Percentiles rank a stretch among this genome's conserved stretches.
Evolutionary conservation across 2,329 filamentous ascomycete species (phyloP).

Genomic region (Aotearoamyces nothofagi): DNA sequence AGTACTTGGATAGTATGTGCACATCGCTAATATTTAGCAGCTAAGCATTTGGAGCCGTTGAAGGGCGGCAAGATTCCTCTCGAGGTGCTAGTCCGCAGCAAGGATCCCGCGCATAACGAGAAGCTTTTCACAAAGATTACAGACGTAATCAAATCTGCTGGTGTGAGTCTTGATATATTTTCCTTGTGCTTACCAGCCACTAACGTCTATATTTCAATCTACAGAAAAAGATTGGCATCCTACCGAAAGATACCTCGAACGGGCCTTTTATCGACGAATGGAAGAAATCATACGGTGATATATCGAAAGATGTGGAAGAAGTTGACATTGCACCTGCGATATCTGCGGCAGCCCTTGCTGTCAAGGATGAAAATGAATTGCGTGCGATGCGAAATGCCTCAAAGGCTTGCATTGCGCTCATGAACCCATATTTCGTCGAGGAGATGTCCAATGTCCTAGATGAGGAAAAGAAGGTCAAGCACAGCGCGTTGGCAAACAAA

Average conservation of each 20-base stretch:
- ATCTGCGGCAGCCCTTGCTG: conserved; percentile 68
- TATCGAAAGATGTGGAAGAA: conserved; percentile 75
- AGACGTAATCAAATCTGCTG: conserved; percentile 74
- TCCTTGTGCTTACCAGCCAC: conserved; percentile 4
- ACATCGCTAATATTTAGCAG: conserved; percentile 32
- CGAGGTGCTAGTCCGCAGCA: conserved; percentile 81
- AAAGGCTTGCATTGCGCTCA: conserved; percentile 82
- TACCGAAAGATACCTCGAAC: conserved; percentile 69
- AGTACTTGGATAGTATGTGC: background rate
- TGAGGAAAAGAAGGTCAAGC: conserved; percentile 92
- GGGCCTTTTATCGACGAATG: conserved; percentile 94
- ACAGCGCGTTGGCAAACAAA: conserved; percentile 72
- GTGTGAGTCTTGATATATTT: conserved; percentile 39
- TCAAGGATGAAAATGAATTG: conserved; percentile 88
- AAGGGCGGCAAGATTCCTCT: conserved; percentile 87
- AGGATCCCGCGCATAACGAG: conserved; percentile 81
- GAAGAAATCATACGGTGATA: conserved; percentile 67
- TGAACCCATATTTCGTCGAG: conserved; percentile 94
- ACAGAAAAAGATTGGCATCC: conserved; percentile 77
- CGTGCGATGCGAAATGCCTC: conserved; percentile 89
- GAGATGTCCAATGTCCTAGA: conserved; percentile 96
- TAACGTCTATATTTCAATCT: background rate
- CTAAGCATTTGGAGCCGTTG: conserved; percentile 82
- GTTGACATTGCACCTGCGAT: conserved; percentile 74
- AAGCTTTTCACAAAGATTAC: conserved; percentile 77